These are phyloP conservation scores for Pezicula carpinea DNA, from an alignment of 2,329 filamentous ascomycete genomes.

Conservation along the genomic window DNA sequence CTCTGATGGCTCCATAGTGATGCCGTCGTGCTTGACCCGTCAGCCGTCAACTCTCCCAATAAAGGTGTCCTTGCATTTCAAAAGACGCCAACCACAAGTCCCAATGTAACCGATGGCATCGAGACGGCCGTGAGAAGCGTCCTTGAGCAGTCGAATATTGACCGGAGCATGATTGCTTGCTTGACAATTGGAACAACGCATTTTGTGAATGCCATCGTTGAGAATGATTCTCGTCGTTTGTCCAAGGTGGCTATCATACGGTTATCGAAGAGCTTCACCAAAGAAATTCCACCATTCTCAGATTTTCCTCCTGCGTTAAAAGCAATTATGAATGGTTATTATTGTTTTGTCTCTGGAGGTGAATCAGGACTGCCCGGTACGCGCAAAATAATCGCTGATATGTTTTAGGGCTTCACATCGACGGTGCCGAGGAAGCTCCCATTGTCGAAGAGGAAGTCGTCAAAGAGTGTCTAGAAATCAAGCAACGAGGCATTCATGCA, in stretches of 20 bases:
- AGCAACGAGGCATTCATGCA: conserved; percentile 29
- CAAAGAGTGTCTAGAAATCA: conserved; percentile 13
- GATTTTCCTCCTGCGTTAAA: conserved; percentile 41
- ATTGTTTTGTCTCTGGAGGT: conserved; percentile 43
- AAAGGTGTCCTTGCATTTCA: conserved; percentile 24
- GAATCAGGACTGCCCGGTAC: too few relatives aligned
- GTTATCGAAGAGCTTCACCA: conserved; percentile 39
- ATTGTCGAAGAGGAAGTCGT: conserved; percentile 32
- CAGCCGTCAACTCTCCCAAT: conserved; percentile 15
- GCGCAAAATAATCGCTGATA: too few relatives aligned
- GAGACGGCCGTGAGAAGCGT: conserved; percentile 15
- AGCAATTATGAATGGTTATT: conserved; percentile 41
- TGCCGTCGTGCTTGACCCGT: conserved; percentile 22
- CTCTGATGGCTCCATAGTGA: conserved; percentile 17
- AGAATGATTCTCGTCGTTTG: conserved; percentile 40
- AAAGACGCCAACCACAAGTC: conserved; percentile 30
- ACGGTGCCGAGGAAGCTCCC: conserved; percentile 34
- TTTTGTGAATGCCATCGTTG: conserved; percentile 46
- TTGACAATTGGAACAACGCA: conserved; percentile 34
- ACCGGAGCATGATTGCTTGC: conserved; percentile 10
- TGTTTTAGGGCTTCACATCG: conserved; percentile 7
- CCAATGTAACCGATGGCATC: conserved; percentile 21
- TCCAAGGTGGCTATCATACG: conserved; percentile 45
- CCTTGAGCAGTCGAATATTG: conserved; percentile 14
- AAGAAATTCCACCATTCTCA: conserved; percentile 41